A percentile compares a stretch with the other conserved stretches of the same genome.
These are phyloP conservation scores for Margaritispora aquatica DNA, from an alignment of 495 filamentous ascomycete species.

Conservation along the genomic window DNA sequence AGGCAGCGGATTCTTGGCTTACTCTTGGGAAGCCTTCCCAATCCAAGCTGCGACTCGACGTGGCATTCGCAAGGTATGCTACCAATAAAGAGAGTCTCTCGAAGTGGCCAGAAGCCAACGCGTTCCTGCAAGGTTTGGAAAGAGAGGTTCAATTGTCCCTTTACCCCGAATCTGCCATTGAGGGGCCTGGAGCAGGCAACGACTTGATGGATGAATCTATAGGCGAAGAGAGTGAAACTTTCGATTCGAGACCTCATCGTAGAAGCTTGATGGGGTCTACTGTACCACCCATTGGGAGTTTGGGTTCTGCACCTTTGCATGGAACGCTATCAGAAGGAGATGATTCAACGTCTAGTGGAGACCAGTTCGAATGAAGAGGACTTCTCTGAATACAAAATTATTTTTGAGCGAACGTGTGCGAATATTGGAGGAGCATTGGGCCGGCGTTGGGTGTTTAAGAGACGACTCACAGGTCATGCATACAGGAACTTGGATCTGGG, in stretches of 20 bases:
- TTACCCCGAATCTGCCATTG: constrained; percentile 31
- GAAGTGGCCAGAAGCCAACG: constrained; percentile 47
- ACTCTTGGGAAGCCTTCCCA: constrained; percentile 60
- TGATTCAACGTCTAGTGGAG: constrained; percentile 23
- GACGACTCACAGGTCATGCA: neutral
- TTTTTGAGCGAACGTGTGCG: constrained; percentile 17
- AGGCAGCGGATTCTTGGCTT: constrained; percentile 80
- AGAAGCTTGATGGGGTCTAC: constrained; percentile 35
- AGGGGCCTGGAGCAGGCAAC: constrained; percentile 27
- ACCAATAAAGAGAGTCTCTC: constrained; percentile 47
- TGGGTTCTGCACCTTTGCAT: constrained; percentile 43
- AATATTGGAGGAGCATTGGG: constrained; percentile 10
- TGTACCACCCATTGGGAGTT: constrained; percentile 26
- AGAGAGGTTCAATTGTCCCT: constrained; percentile 48
- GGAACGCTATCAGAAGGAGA: constrained; percentile 7
- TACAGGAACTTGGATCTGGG: constrained; percentile 6
- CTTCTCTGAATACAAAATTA: constrained; percentile 8
- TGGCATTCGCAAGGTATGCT: constrained; percentile 63
- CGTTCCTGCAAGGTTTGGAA: constrained; percentile 59
- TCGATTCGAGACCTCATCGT: constrained; percentile 32
- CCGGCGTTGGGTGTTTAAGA: constrained; percentile 18
- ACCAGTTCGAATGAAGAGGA: constrained; percentile 30
- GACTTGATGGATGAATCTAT: constrained; percentile 33
- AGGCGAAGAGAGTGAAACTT: constrained; percentile 58
- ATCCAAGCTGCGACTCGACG: constrained; percentile 64